phyloP scores from a whole-genome alignment of 2,329 filamentous ascomycete species.

The Diplodia seriata region DNA sequence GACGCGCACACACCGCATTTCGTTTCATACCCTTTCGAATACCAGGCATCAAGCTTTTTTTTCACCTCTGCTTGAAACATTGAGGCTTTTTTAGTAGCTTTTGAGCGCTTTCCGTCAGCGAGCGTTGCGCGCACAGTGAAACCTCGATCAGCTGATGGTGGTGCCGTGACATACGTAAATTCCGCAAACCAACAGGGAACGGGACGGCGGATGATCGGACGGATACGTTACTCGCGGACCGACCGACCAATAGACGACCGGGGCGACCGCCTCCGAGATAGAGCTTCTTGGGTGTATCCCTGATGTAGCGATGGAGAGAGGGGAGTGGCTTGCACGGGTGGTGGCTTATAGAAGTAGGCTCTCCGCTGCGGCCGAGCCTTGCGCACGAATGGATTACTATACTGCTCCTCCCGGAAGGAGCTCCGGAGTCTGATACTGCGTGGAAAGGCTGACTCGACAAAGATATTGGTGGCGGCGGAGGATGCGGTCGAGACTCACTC shows the following conservation, averaged over 20 bases:
- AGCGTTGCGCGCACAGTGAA: background rate
- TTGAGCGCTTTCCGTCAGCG: background rate
- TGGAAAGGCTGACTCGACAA: background rate
- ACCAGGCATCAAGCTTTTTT: background rate
- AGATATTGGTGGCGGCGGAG: background rate
- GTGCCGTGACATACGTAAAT: background rate
- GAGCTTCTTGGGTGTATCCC: background rate
- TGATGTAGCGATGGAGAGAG: background rate
- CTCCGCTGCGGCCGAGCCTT: background rate
- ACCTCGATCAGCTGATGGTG: conserved; percentile 8
- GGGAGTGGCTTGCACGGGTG: background rate
- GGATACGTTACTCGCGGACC: background rate
- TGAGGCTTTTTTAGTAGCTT: background rate
- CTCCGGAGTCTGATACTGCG: background rate
- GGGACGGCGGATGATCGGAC: background rate
- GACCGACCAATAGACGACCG: background rate
- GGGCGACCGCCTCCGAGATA: background rate
- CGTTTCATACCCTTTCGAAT: background rate
- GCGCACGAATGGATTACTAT: background rate
- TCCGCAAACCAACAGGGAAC: background rate
- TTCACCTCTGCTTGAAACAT: conserved; percentile 11
- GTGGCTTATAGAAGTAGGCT: background rate
- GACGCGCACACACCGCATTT: background rate
- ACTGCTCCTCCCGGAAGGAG: background rate
- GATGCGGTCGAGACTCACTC: background rate